Evolutionary conservation across 2,329 filamentous ascomycete species (phyloP).

Genomic region (Colletotrichum tofieldiae): DNA sequence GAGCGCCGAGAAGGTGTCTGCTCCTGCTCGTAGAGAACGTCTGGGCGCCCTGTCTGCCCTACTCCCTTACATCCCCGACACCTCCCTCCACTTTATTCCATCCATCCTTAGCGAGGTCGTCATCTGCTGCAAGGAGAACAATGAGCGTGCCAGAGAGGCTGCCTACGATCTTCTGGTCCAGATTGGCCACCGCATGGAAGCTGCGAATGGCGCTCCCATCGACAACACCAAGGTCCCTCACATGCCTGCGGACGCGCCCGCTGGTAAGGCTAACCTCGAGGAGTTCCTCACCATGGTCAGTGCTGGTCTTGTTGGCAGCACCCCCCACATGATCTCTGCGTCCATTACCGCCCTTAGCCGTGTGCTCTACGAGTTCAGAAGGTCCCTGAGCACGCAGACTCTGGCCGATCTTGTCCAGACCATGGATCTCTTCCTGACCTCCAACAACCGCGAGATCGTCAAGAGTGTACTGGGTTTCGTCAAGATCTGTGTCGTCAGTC

Average conservation of each 20-base stretch:
- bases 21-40: constrained; percentile 88
- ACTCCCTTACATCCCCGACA: constrained; percentile 82
- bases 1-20: constrained; percentile 87
- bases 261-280: constrained; percentile 86
- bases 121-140: constrained; percentile 96
- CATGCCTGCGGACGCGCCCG: constrained; percentile 86
- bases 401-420: constrained; percentile 91
- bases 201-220: constrained; percentile 79
- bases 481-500: constrained; percentile 92
- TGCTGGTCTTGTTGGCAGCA: constrained; percentile 91
- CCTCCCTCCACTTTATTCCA: constrained; percentile 93
- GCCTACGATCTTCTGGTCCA: constrained; percentile 92
- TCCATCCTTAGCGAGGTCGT: constrained; percentile 94
- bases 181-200: constrained; percentile 85
- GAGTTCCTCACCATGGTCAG: constrained; percentile 99
- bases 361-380: constrained; percentile 93
- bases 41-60: constrained; percentile 87
- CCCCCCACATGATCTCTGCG: constrained; percentile 97
- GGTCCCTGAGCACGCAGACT: constrained; percentile 76
- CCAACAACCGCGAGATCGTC: constrained; percentile 97
- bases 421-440: constrained; percentile 95
- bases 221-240: constrained; percentile 89
- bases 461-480: constrained; percentile 95
- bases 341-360: constrained; percentile 95
- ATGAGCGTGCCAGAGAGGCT: constrained; percentile 90